phyloP scores from a whole-genome alignment of 2,329 filamentous ascomycete genomes.

The Talaromyces sp. region DNA sequence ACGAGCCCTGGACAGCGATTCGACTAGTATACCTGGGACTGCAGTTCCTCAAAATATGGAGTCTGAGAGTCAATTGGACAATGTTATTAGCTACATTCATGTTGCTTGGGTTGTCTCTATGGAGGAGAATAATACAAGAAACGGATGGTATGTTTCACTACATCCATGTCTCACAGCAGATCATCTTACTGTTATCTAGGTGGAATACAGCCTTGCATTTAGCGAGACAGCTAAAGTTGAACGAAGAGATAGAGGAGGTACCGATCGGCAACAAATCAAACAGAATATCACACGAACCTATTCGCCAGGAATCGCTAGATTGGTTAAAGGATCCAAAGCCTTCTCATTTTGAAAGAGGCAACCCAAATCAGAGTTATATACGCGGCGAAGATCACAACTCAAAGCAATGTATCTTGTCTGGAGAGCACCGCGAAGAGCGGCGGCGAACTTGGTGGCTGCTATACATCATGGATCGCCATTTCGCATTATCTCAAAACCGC shows the following conservation, averaged over 20 bases:
- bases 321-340: no score
- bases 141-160: background rate
- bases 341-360: no score
- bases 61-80: background rate
- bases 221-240: background rate
- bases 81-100: background rate
- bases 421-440: slow-evolving; percentile 87
- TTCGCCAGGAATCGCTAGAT: no score
- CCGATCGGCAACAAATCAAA: background rate
- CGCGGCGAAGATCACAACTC: slow-evolving; percentile 15
- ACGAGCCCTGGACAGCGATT: background rate
- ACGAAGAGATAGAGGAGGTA: slow-evolving; percentile 7
- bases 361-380: no score
- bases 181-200: background rate
- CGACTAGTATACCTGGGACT: background rate
- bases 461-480: slow-evolving; percentile 86
- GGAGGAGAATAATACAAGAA: background rate
- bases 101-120: background rate
- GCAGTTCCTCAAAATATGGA: no score
- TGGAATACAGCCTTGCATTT: background rate
- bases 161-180: background rate
- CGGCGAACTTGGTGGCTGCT: slow-evolving; percentile 92
- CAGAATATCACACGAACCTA: no score
- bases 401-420: slow-evolving; percentile 52
- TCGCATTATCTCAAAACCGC: slow-evolving; percentile 88